Conservation (phyloP, 805 yeast species). For the Ogataea saltuana region DNA sequence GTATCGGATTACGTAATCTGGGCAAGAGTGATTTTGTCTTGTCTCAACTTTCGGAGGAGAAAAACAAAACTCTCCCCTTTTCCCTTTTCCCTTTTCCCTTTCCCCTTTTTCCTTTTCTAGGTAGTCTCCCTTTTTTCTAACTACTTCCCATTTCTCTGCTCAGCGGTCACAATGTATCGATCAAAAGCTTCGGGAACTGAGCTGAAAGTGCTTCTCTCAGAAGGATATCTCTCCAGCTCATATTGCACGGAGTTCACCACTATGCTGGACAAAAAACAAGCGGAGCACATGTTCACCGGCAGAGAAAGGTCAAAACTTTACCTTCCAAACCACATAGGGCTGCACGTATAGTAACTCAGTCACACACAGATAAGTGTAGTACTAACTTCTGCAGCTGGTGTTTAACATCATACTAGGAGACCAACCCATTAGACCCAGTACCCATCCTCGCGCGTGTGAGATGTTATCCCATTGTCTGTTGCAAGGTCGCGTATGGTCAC, state of each 20-base stretch:
- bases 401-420: conserved; percentile 14
- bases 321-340: conserved; percentile 11
- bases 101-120: not conserved
- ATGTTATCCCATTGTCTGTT: conserved; percentile 21
- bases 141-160: no score
- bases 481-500: conserved; percentile 19
- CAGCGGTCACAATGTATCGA: conserved; percentile 2
- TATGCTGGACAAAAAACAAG: not conserved
- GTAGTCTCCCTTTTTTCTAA: not conserved
- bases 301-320: not conserved
- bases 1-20: no score
- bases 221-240: conserved; percentile 1
- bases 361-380: not conserved
- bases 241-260: not conserved
- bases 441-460: conserved; percentile 21
- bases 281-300: not conserved
- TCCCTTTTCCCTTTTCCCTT: not conserved
- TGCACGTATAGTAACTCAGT: conserved; percentile 9
- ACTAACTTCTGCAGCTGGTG: conserved; percentile 9
- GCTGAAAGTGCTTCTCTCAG: not conserved
- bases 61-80: no score
- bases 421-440: conserved; percentile 6
- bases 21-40: no score
- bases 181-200: not conserved
- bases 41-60: no score